A percentile compares a stretch with the other conserved stretches of the same genome.
Conservation (phyloP, 2,329 filamentous ascomycete species). For the Pyrenochaeta sp. region DNA sequence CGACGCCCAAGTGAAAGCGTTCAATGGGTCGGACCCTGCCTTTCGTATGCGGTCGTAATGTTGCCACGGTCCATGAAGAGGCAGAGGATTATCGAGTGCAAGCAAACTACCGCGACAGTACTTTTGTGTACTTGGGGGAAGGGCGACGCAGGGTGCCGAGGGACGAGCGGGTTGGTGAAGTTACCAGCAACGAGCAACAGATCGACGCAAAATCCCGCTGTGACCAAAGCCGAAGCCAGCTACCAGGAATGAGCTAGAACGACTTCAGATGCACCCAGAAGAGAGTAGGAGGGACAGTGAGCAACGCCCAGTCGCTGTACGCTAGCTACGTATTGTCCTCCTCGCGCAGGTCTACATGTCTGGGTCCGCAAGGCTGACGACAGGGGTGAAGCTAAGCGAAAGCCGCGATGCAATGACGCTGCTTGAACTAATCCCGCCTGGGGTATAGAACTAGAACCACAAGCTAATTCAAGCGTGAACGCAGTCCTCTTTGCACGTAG, state of each 20-base stretch:
- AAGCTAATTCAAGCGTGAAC: too few relatives aligned
- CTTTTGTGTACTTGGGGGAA: constrained; percentile 15
- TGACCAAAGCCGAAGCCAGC: constrained; percentile 1
- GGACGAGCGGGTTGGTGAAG: constrained; percentile 20
- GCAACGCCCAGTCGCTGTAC: neutral
- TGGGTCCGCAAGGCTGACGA: constrained; percentile 9
- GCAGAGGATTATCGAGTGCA: constrained; percentile 7
- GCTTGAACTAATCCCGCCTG: too few relatives aligned
- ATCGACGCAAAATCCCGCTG: constrained; percentile 11
- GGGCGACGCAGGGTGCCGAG: constrained; percentile 34
- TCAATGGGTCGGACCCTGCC: neutral
- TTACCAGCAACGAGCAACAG: constrained; percentile 20
- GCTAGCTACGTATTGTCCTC: neutral
- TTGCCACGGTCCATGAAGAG: constrained; percentile 4
- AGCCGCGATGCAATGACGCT: too few relatives aligned
- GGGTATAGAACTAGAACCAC: too few relatives aligned
- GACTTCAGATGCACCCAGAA: neutral
- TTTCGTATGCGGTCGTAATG: neutral
- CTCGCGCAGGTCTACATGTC: constrained; percentile 1
- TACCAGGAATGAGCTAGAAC: constrained; percentile 11
- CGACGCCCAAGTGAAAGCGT: neutral
- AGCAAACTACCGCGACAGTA: constrained; percentile 10
- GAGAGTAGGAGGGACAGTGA: neutral
- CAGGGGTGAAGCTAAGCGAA: constrained; percentile 3
- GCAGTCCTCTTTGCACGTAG: too few relatives aligned